Percentiles rank a stretch among this genome's conserved stretches.
These are phyloP conservation scores for Blastobotrys buckinghamii DNA, from an alignment of 1,139 yeast genomes.

Conservation along the genomic window DNA sequence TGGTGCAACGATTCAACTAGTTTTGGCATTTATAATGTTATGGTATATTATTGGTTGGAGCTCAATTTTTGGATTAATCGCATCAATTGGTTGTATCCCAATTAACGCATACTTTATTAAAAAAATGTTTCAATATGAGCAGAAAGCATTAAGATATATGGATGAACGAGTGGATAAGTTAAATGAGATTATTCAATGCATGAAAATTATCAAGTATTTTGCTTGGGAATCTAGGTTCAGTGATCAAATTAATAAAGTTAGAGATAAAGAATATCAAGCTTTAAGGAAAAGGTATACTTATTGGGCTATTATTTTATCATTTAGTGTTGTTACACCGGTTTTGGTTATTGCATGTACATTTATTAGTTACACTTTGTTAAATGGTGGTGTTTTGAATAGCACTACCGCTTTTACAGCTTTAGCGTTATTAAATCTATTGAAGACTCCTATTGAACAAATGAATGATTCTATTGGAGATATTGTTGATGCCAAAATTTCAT, in stretches of 20 bases:
- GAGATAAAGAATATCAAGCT: slow-evolving; percentile 62
- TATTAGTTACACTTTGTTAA: slow-evolving; percentile 68
- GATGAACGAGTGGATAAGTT: slow-evolving; percentile 88
- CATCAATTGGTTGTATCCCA: slow-evolving; percentile 64
- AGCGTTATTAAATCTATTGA: slow-evolving; percentile 74
- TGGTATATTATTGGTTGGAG: slow-evolving; percentile 72
- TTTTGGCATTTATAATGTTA: slow-evolving; percentile 59
- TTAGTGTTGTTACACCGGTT: slow-evolving; percentile 81
- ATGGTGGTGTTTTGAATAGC: slow-evolving; percentile 66
- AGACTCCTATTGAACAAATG: slow-evolving; percentile 81
- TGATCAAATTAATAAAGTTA: slow-evolving; percentile 60
- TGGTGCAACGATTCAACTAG: slow-evolving; percentile 63
- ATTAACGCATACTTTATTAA: slow-evolving; percentile 69
- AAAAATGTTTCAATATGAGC: slow-evolving; percentile 61
- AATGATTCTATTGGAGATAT: slow-evolving; percentile 82
- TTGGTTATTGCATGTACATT: slow-evolving; percentile 73
- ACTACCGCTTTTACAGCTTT: slow-evolving; percentile 91
- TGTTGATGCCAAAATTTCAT: slow-evolving; percentile 82
- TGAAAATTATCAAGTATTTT: slow-evolving; percentile 88
- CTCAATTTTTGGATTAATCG: slow-evolving; percentile 72
- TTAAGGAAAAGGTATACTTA: slow-evolving; percentile 54
- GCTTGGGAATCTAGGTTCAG: slow-evolving; percentile 93
- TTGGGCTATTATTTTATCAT: slow-evolving; percentile 60
- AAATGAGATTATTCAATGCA: slow-evolving; percentile 86
- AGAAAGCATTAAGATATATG: slow-evolving; percentile 65